Percentiles rank a stretch among this genome's conserved stretches.
Evolutionary conservation across 2,329 filamentous ascomycete genomes (phyloP).

Genomic region (Fusarium sp.): DNA sequence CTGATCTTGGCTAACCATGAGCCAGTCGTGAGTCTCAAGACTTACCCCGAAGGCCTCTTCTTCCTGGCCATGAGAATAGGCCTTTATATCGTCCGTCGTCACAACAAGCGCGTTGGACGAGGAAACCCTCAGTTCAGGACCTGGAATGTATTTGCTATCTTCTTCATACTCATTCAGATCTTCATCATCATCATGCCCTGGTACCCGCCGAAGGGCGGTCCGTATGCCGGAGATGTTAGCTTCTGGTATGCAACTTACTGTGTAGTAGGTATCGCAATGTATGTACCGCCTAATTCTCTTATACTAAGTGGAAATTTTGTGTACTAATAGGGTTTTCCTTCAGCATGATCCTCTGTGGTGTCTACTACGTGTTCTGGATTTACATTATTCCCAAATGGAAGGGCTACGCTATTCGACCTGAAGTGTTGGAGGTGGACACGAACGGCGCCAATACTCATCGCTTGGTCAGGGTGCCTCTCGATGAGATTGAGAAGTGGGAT

Average conservation of each 20-base stretch:
- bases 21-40: slow-evolving; percentile 70
- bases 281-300: slow-evolving; percentile 52
- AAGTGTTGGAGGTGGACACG: slow-evolving; percentile 60
- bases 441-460: slow-evolving; percentile 59
- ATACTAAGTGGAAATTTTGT: fast-evolving
- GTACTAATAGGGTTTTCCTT: neutral
- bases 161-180: slow-evolving; percentile 70
- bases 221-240: slow-evolving; percentile 72
- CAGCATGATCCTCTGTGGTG: slow-evolving; percentile 65
- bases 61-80: slow-evolving; percentile 68
- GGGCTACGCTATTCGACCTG: slow-evolving; percentile 68
- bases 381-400: slow-evolving; percentile 65
- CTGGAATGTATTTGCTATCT: slow-evolving; percentile 69
- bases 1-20: slow-evolving; percentile 56
- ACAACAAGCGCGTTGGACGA: slow-evolving; percentile 65
- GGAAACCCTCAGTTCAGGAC: slow-evolving; percentile 66
- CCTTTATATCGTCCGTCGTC: slow-evolving; percentile 68
- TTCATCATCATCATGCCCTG: slow-evolving; percentile 78
- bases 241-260: slow-evolving; percentile 83
- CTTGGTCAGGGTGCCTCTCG: slow-evolving; percentile 67
- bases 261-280: slow-evolving; percentile 74
- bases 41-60: slow-evolving; percentile 72
- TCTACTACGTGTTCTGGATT: slow-evolving; percentile 73
- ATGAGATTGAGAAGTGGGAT: slow-evolving; percentile 69
- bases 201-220: slow-evolving; percentile 74